A percentile compares a stretch with the other conserved stretches of the same genome.
These are phyloP conservation scores for Gentiana dahurica DNA, from an alignment of 257 asterid genomes.

Conservation along the genomic window DNA sequence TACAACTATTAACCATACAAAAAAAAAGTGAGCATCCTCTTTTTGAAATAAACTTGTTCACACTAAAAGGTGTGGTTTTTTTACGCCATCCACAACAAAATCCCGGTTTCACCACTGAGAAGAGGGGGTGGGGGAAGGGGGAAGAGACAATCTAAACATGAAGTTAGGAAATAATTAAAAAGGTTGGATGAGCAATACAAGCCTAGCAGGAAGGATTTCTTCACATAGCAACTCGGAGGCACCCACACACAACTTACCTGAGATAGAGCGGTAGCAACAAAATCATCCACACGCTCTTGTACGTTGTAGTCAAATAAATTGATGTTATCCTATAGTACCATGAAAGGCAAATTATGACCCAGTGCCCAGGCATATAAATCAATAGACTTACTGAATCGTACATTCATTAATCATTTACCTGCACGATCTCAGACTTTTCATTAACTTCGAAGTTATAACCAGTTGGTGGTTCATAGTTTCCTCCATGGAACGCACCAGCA, in stretches of 20 bases:
- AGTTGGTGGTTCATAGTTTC: slow-evolving; percentile 82
- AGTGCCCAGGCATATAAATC: slow-evolving; percentile 8
- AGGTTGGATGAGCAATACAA: too few species aligned
- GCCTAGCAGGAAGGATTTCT: too few species aligned
- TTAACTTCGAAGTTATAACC: slow-evolving; percentile 78
- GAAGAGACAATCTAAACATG: too few species aligned
- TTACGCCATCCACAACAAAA: too few species aligned
- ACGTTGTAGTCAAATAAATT: slow-evolving; percentile 81
- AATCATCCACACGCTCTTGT: slow-evolving; percentile 77
- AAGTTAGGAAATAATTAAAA: too few species aligned
- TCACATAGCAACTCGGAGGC: background rate
- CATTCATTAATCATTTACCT: slow-evolving; percentile 33
- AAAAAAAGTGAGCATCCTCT: too few species aligned
- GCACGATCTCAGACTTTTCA: slow-evolving; percentile 68
- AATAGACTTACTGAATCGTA: slow-evolving; percentile 5
- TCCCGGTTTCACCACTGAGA: too few species aligned
- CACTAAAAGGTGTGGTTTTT: too few species aligned
- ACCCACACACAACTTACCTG: slow-evolving; percentile 35
- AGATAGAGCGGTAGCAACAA: slow-evolving; percentile 84
- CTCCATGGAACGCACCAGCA: slow-evolving; percentile 79
- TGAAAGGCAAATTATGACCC: slow-evolving; percentile 16
- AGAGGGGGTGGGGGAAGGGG: too few species aligned
- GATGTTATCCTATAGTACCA: slow-evolving; percentile 52
- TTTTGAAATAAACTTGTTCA: too few species aligned
- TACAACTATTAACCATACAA: too few species aligned